Base-by-base conservation (phyloP, 1,284 basidiomycete species). In the Inonotus hispidus region DNA sequence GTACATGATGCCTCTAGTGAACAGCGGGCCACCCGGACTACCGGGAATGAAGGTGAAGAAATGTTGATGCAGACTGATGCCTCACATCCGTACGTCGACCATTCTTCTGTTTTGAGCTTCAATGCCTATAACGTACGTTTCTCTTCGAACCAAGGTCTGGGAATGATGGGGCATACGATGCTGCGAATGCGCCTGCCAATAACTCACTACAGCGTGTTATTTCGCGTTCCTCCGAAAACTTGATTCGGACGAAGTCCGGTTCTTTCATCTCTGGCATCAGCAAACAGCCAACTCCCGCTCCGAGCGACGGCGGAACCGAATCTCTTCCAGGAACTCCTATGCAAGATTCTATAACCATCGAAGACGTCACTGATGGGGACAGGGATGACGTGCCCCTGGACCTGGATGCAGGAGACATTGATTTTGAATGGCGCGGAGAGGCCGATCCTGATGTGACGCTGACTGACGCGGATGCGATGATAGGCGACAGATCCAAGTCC, bases 281-380 rank as follows among this genome's bases (percentile, higher is more conserved):
- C 70, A 79, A 77, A 65, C 78, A 73, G 23, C 80, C 80, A 6
- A 82, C 80, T 1, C 80, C 80, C 53, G 78, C 78, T 19, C 79
- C 79, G 35, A 79, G 74, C 62, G 61, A 63, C 8, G 43, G 16
- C 27, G 47, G 54, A 3, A 32, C 35, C 19, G 54, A 46, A 11
- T 56, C 60, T 19, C 38, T 27, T 3, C 61, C 50, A n/a, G 39
- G 38, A n/a, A 43, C 61, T 10, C 56, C 56, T 43, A 19, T 19
- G 19, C 38, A 56, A 2, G 43, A 53, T 8, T 52, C 41, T 3
- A 21, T 46, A 11, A 53, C 56, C 23, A 16, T 46, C 1, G 58
- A 53, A 32, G 3, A 32, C 8, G 32, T 32, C 8, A 4, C 8
- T 32, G 50, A n/a, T n/a, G n/a, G n/a, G n/a, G n/a, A n/a, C n/a